Base-by-base conservation (phyloP, 2,329 filamentous ascomycete genomes). In the Monosporascus ibericus region DNA sequence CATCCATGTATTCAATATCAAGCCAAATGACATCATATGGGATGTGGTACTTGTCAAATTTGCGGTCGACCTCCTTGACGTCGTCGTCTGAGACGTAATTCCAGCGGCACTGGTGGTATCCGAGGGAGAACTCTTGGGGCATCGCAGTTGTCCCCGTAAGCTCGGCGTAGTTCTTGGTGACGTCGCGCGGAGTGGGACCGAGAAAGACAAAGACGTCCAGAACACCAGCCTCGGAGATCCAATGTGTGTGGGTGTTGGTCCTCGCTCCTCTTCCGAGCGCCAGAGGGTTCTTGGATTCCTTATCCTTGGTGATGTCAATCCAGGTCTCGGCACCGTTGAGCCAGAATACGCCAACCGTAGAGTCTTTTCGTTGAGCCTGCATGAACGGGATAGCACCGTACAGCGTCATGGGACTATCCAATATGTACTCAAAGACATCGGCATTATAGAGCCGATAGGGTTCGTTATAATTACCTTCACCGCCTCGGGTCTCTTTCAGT, bases 1-100 rank as follows among this genome's bases (percentile, higher is more conserved):
- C 91, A 55, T 99, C 89, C 0, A 92, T 95, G 70, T 97, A 99
- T 73, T 99, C 94, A 60, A 99, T 90, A 64, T 99, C 94, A 18
- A 99, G 84, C 94, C 94, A 99, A 64, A 99, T 99, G 58, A 97
- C 89, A 71, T 99, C 94, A 73, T 97, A 99, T 0, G 94, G 94
- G 51, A 99, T 96, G 67, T 90, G 86, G 72, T 86, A 84, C 74
- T 94, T 95, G 75, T 97, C 92, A 75, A 99, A 96, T 69, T 95
- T 95, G 59, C 88, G 85, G 68, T 97, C 92, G 42, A 99, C 92
- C 64, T 97, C 92, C 70, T 89, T 95, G 53, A 99, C 92, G 71
- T 99, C 94, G 58, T 96, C 91, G 63, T 96, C 92, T 1, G 90
- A 95, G 52, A 96, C 86, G 68, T 99, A 99, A 73, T 99, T 99